A percentile compares a stretch with the other conserved stretches of the same genome.
phyloP scores from a whole-genome alignment of 2,329 filamentous ascomycete genomes.

The Coniochaeta sp. region DNA sequence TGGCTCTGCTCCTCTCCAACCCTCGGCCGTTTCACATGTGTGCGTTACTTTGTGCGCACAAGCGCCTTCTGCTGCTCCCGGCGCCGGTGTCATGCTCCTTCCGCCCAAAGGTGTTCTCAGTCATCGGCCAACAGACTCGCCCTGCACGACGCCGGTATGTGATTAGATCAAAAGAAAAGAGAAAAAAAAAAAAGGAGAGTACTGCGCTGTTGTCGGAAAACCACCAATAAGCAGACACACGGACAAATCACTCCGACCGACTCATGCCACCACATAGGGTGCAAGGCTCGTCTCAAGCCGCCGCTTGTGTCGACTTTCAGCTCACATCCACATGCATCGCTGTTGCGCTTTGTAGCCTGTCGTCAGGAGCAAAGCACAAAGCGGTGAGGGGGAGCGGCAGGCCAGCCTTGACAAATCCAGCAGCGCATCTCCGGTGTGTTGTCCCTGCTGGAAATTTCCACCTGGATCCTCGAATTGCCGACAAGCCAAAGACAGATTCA shows the following conservation, averaged over 20 bases:
- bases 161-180: background rate
- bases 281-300: background rate
- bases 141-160: background rate
- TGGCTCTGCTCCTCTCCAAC: background rate
- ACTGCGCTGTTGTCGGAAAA: background rate
- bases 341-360: background rate
- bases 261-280: background rate
- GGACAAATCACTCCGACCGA: background rate
- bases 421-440: background rate
- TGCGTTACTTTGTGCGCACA: background rate
- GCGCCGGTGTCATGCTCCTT: background rate
- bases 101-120: background rate
- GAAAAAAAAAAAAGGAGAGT: background rate
- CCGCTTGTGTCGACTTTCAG: background rate
- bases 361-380: background rate
- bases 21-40: background rate
- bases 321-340: background rate
- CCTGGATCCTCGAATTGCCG: background rate
- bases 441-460: background rate
- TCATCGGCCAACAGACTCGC: background rate
- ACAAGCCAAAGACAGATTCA: background rate
- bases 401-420: background rate
- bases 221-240: background rate
- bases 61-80: background rate
- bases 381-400: background rate